These are phyloP conservation scores for Ascochyta fabae DNA, from an alignment of 2,329 filamentous ascomycete genomes.

Conservation along the genomic window DNA sequence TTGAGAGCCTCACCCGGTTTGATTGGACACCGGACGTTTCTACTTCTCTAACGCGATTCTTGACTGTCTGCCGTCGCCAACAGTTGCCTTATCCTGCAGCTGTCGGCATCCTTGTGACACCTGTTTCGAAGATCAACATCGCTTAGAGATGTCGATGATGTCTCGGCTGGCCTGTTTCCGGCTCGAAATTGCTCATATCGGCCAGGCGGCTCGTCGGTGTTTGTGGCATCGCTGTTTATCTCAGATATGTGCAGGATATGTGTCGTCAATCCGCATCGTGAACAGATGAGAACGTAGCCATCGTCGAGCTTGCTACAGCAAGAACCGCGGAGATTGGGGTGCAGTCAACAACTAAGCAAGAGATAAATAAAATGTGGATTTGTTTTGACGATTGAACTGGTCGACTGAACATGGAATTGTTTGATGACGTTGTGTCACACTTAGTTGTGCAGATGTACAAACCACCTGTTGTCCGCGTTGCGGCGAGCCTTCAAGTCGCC, in stretches of 20 bases:
- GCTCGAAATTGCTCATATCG: neutral
- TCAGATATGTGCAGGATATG: neutral
- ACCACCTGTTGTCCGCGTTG: too few relatives aligned
- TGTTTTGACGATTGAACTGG: neutral
- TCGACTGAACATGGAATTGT: too few relatives aligned
- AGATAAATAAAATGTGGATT: neutral
- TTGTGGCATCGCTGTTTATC: neutral
- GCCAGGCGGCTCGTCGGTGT: neutral
- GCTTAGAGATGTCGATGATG: constrained; percentile 2
- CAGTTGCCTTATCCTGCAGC: neutral
- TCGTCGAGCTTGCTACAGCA: neutral
- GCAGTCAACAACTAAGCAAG: neutral
- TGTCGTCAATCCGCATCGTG: neutral
- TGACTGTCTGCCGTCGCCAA: neutral
- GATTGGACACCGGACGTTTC: neutral
- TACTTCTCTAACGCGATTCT: neutral
- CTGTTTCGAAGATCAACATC: constrained; percentile 9
- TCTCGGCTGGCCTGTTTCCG: constrained; percentile 4
- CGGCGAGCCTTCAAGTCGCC: too few relatives aligned
- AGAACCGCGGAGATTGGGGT: neutral
- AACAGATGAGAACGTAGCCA: neutral
- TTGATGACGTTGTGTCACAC: too few relatives aligned
- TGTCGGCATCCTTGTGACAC: neutral
- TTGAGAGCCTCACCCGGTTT: neutral
- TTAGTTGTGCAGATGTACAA: too few relatives aligned